Evolutionary conservation across 768 basidiomycete genomes (phyloP).

Genomic region (Pleurotus citrinopileatus): DNA sequence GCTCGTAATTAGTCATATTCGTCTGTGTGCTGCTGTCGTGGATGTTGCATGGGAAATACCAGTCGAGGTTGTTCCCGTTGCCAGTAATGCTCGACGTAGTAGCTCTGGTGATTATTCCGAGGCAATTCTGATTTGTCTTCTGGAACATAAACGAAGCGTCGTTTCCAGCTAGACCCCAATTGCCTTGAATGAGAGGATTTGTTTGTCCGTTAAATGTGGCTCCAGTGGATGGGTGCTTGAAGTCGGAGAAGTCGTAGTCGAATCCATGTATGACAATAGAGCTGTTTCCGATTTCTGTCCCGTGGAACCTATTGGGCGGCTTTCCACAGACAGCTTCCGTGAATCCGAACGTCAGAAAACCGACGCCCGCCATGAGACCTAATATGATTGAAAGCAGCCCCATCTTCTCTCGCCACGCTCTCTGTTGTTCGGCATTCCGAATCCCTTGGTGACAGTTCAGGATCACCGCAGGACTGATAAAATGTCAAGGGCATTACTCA

Average conservation of each 20-base stretch:
- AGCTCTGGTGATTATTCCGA: slow-evolving; percentile 71
- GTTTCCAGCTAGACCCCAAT: slow-evolving; percentile 78
- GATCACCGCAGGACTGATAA: not conserved
- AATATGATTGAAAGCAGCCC: slow-evolving; percentile 82
- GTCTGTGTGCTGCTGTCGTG: slow-evolving; percentile 63
- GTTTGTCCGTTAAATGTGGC: slow-evolving; percentile 70
- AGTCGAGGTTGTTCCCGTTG: slow-evolving; percentile 61
- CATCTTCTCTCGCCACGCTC: slow-evolving; percentile 99
- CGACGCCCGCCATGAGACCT: slow-evolving; percentile 87
- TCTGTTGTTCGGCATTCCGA: slow-evolving; percentile 86
- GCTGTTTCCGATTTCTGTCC: slow-evolving; percentile 71
- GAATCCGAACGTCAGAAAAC: slow-evolving; percentile 98
- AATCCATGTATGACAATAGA: slow-evolving; percentile 94
- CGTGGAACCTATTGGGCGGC: slow-evolving; percentile 79
- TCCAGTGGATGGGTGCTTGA: slow-evolving; percentile 76
- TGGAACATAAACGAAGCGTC: slow-evolving; percentile 97
- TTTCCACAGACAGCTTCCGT: slow-evolving; percentile 90
- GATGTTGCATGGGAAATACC: slow-evolving; percentile 99
- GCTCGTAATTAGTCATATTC: slow-evolving; percentile 71
- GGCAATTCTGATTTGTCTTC: slow-evolving; percentile 82
- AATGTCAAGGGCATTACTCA: slow-evolving; percentile 34
- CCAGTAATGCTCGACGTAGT: slow-evolving; percentile 69
- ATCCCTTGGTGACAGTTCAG: slow-evolving; percentile 55
- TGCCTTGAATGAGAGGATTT: slow-evolving; percentile 80
- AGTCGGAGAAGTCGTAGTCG: slow-evolving; percentile 87